phyloP scores from a whole-genome alignment of 257 asterid genomes.

The Linderniella brevidens region DNA sequence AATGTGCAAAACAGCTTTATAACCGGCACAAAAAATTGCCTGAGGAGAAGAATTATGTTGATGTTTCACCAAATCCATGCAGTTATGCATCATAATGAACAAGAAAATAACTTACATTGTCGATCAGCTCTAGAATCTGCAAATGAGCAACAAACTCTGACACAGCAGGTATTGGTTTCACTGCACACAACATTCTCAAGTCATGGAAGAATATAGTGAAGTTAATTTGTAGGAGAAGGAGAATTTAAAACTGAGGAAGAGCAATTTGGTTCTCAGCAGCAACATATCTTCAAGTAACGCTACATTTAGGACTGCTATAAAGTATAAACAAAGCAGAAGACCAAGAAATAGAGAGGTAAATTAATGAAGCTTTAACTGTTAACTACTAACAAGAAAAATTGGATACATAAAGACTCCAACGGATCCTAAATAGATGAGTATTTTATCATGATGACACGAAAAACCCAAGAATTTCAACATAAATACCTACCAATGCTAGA shows the following conservation, averaged over 20 bases:
- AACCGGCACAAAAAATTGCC: constrained; percentile 98
- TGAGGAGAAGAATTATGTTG: constrained; percentile 12
- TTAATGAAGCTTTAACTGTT: too few species aligned
- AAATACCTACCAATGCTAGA: constrained; percentile 43
- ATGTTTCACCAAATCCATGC: not conserved
- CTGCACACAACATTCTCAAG: constrained; percentile 25
- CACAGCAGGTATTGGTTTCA: constrained; percentile 51
- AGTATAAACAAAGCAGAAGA: too few species aligned
- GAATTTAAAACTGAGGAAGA: too few species aligned
- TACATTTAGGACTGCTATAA: too few species aligned
- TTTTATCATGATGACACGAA: not conserved
- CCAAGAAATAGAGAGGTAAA: too few species aligned
- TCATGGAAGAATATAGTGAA: too few species aligned
- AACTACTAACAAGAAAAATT: too few species aligned
- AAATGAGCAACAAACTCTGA: constrained; percentile 76
- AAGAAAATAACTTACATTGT: constrained; percentile 41
- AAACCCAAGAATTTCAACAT: not conserved
- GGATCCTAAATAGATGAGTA: too few species aligned
- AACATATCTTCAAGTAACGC: too few species aligned
- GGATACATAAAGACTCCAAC: too few species aligned
- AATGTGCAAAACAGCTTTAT: constrained; percentile 90
- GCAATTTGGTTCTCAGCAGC: too few species aligned
- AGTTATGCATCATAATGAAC: not conserved
- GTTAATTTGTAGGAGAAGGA: too few species aligned
- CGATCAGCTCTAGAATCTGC: constrained; percentile 83